These are phyloP conservation scores for Balansia obtecta DNA, from an alignment of 2,329 filamentous ascomycete genomes.

Conservation along the genomic window DNA sequence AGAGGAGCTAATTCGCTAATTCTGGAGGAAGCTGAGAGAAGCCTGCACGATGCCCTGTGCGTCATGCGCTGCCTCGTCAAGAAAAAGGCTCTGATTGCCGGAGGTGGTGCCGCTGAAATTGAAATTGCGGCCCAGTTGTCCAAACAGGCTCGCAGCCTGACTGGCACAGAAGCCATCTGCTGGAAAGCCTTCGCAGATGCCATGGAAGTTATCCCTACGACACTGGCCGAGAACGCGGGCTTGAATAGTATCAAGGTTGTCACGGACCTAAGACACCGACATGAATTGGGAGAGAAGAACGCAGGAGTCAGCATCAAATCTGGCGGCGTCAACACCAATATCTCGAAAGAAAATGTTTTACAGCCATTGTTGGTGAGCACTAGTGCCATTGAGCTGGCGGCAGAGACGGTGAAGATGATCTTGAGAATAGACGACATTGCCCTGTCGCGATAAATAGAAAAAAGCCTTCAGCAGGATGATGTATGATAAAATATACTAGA, in stretches of 20 bases:
- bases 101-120: conserved; percentile 91
- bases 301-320: conserved; percentile 97
- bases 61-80: conserved; percentile 96
- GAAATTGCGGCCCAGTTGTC: conserved; percentile 83
- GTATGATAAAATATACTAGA: conserved; percentile 23
- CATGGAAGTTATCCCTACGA: conserved; percentile 93
- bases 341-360: conserved; percentile 90
- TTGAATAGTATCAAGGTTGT: conserved; percentile 98
- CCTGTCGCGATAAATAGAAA: conserved; percentile 38
- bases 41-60: conserved; percentile 92
- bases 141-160: conserved; percentile 68
- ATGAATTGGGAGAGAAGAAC: conserved; percentile 90
- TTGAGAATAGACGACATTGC: conserved; percentile 56
- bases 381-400: conserved; percentile 90
- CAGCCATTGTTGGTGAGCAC: conserved; percentile 95
- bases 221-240: conserved; percentile 91
- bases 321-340: conserved; percentile 92
- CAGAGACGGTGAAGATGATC: conserved; percentile 97
- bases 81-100: conserved; percentile 98
- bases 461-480: conserved; percentile 18
- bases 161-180: conserved; percentile 92
- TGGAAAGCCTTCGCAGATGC: conserved; percentile 98
- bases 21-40: conserved; percentile 92
- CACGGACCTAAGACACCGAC: conserved; percentile 84
- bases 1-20: conserved; percentile 91